Percentiles rank a stretch among this genome's conserved stretches.
Conservation (phyloP, 768 basidiomycete genomes). For the Psilocybe cubensis region DNA sequence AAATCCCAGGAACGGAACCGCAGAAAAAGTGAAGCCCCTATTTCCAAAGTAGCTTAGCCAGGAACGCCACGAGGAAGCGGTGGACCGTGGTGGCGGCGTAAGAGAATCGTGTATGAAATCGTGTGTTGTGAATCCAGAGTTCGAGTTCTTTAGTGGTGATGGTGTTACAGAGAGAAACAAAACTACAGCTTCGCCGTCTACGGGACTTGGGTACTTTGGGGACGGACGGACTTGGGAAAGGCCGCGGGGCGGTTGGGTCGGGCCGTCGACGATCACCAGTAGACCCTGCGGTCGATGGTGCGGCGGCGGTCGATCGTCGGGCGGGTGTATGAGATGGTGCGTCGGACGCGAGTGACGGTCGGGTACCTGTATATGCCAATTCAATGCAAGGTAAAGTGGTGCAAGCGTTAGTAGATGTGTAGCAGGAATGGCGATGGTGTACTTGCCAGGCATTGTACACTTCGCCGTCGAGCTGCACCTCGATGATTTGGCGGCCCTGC, state of each 20-base stretch:
- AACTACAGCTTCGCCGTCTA: too few relatives aligned
- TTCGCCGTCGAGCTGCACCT: conserved; percentile 79
- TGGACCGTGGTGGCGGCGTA: too few relatives aligned
- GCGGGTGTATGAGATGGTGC: conserved; percentile 66
- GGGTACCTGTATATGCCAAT: too few relatives aligned
- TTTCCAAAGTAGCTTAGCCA: too few relatives aligned
- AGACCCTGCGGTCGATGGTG: conserved; percentile 75
- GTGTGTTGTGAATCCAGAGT: too few relatives aligned
- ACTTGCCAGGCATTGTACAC: conserved; percentile 69
- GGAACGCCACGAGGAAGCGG: too few relatives aligned
- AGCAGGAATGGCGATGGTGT: not conserved
- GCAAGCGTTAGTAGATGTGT: not conserved
- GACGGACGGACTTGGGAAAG: not conserved
- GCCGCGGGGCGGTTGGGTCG: not conserved
- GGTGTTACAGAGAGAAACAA: too few relatives aligned
- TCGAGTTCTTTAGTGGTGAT: too few relatives aligned
- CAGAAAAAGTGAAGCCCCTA: too few relatives aligned
- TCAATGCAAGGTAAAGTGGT: conserved; percentile 7
- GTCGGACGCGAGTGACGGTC: conserved; percentile 76
- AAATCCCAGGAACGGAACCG: not conserved
- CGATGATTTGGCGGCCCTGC: conserved; percentile 82
- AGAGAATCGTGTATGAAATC: too few relatives aligned
- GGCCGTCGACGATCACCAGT: conserved; percentile 54
- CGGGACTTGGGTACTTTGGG: too few relatives aligned
- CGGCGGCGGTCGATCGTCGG: conserved; percentile 43